phyloP scores from a whole-genome alignment of 78 protist genomes.

The Dictyostelium brefeldianum region DNA sequence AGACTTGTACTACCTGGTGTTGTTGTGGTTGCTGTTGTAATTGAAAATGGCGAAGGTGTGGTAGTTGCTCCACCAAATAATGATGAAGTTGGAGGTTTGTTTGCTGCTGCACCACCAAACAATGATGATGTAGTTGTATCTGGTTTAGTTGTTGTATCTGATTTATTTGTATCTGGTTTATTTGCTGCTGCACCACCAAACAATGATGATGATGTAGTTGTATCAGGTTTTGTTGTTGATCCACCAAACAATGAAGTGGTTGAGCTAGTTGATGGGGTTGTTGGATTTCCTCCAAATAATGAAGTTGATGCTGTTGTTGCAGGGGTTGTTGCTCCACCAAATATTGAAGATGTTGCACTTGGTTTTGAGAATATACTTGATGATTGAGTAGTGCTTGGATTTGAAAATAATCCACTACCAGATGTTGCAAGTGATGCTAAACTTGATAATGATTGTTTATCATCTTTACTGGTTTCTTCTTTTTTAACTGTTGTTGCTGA shows the following conservation, averaged over 20 bases:
- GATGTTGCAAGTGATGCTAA: background rate
- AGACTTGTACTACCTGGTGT: background rate
- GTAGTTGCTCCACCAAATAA: conserved; percentile 1
- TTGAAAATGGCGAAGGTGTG: background rate
- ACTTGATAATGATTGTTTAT: background rate
- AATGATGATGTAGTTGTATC: conserved; percentile 1
- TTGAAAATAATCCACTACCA: background rate
- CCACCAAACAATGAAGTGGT: background rate
- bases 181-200: background rate
- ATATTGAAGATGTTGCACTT: background rate
- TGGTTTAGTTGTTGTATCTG: background rate
- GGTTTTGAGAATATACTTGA: background rate
- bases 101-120: background rate
- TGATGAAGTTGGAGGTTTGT: background rate
- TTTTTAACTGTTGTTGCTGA: background rate
- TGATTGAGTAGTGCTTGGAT: background rate
- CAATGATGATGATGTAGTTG: background rate
- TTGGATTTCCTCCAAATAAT: conserved; percentile 4
- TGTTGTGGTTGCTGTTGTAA: background rate
- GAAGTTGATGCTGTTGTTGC: conserved; percentile 3
- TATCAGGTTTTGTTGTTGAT: background rate
- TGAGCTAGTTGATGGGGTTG: conserved; percentile 4
- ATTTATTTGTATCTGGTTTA: background rate
- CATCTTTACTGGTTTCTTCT: background rate
- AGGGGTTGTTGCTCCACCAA: background rate